A percentile compares a stretch with the other conserved stretches of the same genome.
Evolutionary conservation across 2,329 filamentous ascomycete species (phyloP).

Genomic region (Westerdykella sp.): DNA sequence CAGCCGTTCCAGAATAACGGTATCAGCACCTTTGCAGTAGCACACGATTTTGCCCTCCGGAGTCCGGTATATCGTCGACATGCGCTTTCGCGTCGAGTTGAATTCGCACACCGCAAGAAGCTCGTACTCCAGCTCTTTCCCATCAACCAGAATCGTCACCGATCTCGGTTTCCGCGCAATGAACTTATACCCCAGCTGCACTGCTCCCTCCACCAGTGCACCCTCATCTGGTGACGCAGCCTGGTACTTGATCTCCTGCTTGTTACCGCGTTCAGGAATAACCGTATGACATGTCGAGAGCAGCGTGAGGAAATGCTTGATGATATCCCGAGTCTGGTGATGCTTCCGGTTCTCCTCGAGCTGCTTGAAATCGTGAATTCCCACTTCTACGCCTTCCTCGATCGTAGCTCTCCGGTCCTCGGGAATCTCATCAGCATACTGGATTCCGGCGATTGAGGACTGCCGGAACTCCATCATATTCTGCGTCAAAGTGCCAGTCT

Average conservation of each 20-base stretch:
- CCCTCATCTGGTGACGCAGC: constrained; percentile 96
- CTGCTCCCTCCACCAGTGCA: constrained; percentile 88
- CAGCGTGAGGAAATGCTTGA: constrained; percentile 80
- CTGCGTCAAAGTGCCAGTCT: constrained; percentile 94
- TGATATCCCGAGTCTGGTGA: constrained; percentile 54
- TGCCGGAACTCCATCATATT: constrained; percentile 99
- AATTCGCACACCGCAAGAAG: constrained; percentile 97
- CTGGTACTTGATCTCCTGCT: constrained; percentile 89
- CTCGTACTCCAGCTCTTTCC: constrained; percentile 73
- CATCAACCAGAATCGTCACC: constrained; percentile 75
- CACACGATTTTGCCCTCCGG: constrained; percentile 91
- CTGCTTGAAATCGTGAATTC: constrained; percentile 77
- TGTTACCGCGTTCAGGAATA: constrained; percentile 83
- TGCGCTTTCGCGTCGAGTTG: constrained; percentile 93
- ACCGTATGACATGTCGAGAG: constrained; percentile 93
- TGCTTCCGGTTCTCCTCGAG: constrained; percentile 63
- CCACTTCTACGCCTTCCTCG: constrained; percentile 70
- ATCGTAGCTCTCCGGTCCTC: constrained; percentile 78
- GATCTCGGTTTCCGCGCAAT: constrained; percentile 81
- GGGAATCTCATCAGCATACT: constrained; percentile 86
- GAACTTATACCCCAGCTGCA: constrained; percentile 80
- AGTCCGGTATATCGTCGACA: constrained; percentile 96
- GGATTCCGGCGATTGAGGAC: constrained; percentile 84
- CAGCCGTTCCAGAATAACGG: constrained; percentile 89
- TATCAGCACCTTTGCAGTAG: constrained; percentile 96